phyloP scores from a whole-genome alignment of 2,329 filamentous ascomycete genomes.

The Dactylellina sp. region DNA sequence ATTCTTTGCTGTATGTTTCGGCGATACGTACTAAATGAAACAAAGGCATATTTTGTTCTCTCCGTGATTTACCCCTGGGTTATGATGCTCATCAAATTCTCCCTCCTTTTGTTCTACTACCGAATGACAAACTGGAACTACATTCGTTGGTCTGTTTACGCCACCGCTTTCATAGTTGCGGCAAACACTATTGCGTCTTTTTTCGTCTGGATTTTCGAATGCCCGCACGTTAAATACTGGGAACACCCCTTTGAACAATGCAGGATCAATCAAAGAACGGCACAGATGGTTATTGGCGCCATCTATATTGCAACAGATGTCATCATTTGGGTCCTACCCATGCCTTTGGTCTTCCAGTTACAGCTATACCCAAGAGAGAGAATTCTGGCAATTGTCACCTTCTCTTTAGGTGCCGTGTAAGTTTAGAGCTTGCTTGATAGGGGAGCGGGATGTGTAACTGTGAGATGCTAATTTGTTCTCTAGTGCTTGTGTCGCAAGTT shows the following conservation, averaged over 20 bases:
- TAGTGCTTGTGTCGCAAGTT: conserved; percentile 51
- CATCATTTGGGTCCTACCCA: conserved; percentile 51
- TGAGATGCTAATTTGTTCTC: conserved; percentile 13
- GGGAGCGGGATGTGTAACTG: not conserved
- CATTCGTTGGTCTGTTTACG: conserved; percentile 45
- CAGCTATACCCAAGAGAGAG: conserved; percentile 50
- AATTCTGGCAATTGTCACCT: conserved; percentile 47
- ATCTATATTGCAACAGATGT: conserved; percentile 50
- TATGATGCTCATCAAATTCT: conserved; percentile 50
- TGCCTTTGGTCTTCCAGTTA: conserved; percentile 52
- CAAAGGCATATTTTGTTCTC: conserved; percentile 24
- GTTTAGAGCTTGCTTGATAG: not conserved
- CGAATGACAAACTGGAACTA: conserved; percentile 56
- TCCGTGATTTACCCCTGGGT: conserved; percentile 35
- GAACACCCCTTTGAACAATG: conserved; percentile 15
- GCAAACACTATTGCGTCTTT: conserved; percentile 20
- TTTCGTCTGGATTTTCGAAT: conserved; percentile 29
- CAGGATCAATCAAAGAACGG: not conserved
- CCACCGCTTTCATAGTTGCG: conserved; percentile 29
- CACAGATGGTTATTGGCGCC: conserved; percentile 10
- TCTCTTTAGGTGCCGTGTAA: conserved; percentile 50
- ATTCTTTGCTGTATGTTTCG: not conserved
- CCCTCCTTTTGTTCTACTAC: conserved; percentile 48
- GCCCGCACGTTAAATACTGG: conserved; percentile 30
- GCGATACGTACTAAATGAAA: not conserved